Evolutionary conservation across 495 filamentous ascomycete genomes (phyloP), one percentile per base, ranked within the genome.

Genomic region (Trichoderma reesei): DNA sequence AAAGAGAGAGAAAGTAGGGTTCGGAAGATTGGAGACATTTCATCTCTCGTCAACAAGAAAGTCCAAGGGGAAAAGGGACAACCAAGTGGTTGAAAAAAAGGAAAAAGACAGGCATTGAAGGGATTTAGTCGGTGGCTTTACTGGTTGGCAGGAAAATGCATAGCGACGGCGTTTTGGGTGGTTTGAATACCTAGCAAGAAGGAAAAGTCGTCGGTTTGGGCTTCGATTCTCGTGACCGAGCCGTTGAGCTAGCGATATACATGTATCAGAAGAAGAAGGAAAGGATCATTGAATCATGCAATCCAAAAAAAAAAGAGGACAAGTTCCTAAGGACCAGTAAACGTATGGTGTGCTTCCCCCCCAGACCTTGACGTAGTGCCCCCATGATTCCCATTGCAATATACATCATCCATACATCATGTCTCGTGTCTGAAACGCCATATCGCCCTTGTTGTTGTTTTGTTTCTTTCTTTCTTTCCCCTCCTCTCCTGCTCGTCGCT

Each of bases 121-220:
- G n/a, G 10, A 31, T 16, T 20, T 16, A 37, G n/a, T n/a, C n/a
- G n/a, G 14, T 9, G 3, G 48, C 20, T 56, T 56, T 34, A 61
- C 18, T 61, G 31, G n/a, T n/a, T 41, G 39, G 59, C 11, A 60
- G 41, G 67, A 63, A 16, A 48, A 65, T 68, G 68, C 71, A 74
- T 72, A 69, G 71, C 71, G 68, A 59, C 64, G 71, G 72, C 72
- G 71, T 72, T 63, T 62, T 63, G 37, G n/a, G 37, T 65, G 56
- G 38, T 60, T 37, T 38, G 41, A 10, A 3, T 16, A 13, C 9
- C 41, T 44, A 3, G 16, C 9, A 13, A 3, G 14, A 44, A 13
- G 41, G 4, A 44, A 10, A 3, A 10, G n/a, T n/a, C n/a, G n/a
- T n/a, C n/a, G n/a, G n/a, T n/a, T n/a, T n/a, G n/a, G n/a, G n/a